Evolutionary conservation across 768 basidiomycete genomes (phyloP).

Genomic region (Suillus sp.): DNA sequence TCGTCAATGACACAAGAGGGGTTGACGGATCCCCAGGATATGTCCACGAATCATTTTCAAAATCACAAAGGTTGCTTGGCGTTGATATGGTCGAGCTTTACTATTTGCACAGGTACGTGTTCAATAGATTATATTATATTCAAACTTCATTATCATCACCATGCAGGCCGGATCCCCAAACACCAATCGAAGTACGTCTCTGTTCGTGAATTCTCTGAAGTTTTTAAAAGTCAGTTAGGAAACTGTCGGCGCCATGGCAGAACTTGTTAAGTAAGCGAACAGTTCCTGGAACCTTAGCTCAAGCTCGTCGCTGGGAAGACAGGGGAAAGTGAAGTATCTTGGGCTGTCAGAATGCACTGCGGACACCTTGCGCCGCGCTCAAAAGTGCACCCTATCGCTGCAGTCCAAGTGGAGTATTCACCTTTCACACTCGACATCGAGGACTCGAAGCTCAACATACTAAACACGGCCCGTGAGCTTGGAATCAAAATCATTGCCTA

Average conservation of each 20-base stretch:
- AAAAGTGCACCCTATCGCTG: constrained; percentile 51
- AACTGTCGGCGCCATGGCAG: constrained; percentile 51
- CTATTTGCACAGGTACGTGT: constrained; percentile 43
- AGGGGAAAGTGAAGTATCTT: constrained; percentile 50
- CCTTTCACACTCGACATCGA: constrained; percentile 53
- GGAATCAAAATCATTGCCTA: constrained; percentile 54
- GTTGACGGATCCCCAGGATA: constrained; percentile 44
- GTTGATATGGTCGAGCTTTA: constrained; percentile 48
- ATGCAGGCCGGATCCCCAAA: constrained; percentile 40
- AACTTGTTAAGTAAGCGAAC: constrained; percentile 48
- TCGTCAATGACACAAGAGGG: constrained; percentile 23
- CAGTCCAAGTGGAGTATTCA: constrained; percentile 54
- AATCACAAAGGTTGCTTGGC: constrained; percentile 44
- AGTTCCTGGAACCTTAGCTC: neutral
- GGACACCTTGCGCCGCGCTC: constrained; percentile 49
- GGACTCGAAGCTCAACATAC: constrained; percentile 41
- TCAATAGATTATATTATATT: too few species aligned
- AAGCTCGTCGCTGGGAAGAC: constrained; percentile 35
- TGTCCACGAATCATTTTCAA: constrained; percentile 39
- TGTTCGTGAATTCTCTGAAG: neutral
- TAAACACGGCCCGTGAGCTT: constrained; percentile 49
- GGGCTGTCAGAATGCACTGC: constrained; percentile 56
- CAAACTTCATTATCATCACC: neutral
- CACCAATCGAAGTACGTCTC: constrained; percentile 48
- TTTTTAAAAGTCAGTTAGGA: constrained; percentile 21